phyloP scores from a whole-genome alignment of 2,329 filamentous ascomycete species.

The Colletotrichum incanum region DNA sequence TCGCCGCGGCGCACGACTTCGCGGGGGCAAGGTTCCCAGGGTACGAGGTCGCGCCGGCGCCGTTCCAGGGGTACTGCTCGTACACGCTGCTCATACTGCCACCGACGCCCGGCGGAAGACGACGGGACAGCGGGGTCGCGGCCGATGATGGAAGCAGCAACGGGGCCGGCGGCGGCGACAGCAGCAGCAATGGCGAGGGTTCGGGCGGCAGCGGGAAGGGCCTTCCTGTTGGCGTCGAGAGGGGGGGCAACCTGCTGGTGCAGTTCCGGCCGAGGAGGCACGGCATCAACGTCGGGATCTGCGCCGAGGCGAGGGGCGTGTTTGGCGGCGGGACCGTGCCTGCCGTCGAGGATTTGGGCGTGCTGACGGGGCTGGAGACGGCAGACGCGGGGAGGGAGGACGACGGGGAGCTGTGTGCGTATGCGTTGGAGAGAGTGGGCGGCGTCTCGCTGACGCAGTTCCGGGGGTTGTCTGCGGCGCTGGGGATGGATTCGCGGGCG shows the following conservation, averaged over 20 bases:
- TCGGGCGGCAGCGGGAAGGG: not conserved
- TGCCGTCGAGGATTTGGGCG: constrained; percentile 55
- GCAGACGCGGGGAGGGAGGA: not conserved
- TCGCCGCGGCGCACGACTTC: constrained; percentile 48
- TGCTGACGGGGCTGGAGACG: constrained; percentile 46
- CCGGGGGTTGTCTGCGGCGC: constrained; percentile 40
- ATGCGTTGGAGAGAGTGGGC: constrained; percentile 58
- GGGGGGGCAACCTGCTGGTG: constrained; percentile 51
- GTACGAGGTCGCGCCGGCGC: constrained; percentile 50
- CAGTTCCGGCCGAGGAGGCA: constrained; percentile 65
- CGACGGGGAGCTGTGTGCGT: constrained; percentile 52
- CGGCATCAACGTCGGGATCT: constrained; percentile 57
- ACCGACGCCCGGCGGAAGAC: constrained; percentile 40
- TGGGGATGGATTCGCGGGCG: constrained; percentile 20
- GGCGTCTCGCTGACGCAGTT: constrained; percentile 59
- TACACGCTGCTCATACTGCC: constrained; percentile 61
- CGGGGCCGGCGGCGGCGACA: not conserved
- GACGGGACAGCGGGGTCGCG: constrained; percentile 24
- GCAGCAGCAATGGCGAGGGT: not conserved
- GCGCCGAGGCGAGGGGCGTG: constrained; percentile 55
- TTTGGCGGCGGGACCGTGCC: constrained; percentile 60
- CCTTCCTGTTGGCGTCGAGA: not conserved
- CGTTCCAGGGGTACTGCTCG: constrained; percentile 67
- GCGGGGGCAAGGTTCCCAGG: constrained; percentile 51
- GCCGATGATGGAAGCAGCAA: not conserved